Percentiles rank a stretch among this genome's conserved stretches.
These are phyloP conservation scores for Colletotrichum tabaci DNA, from an alignment of 2,329 filamentous ascomycete genomes.

Conservation along the genomic window DNA sequence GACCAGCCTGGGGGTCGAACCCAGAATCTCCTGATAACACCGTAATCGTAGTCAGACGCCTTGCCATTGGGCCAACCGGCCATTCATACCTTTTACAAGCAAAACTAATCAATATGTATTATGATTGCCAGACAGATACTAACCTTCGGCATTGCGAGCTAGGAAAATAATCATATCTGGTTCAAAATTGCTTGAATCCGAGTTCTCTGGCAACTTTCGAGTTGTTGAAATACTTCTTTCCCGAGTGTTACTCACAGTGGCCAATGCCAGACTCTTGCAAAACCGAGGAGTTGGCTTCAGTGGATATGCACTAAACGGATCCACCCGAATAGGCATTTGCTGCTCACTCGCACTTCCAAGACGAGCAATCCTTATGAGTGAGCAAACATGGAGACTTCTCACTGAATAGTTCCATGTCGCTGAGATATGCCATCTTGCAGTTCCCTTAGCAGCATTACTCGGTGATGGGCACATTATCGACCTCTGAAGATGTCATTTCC, in stretches of 20 bases:
- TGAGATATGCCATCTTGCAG: constrained; percentile 16
- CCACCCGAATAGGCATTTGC: constrained; percentile 4
- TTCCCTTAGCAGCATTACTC: not conserved
- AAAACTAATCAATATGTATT: not conserved
- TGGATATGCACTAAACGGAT: constrained; percentile 38
- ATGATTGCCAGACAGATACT: no score
- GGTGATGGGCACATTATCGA: constrained; percentile 36
- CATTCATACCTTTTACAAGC: constrained; percentile 1
- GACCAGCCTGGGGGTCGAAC: constrained; percentile 43
- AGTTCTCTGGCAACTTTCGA: not conserved
- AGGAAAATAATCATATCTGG: no score
- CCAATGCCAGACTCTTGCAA: not conserved
- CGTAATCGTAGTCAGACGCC: constrained; percentile 60
- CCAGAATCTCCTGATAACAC: constrained; percentile 40
- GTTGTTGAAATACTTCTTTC: not conserved
- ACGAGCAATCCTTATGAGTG: constrained; percentile 4
- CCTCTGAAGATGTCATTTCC: constrained; percentile 59
- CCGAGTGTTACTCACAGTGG: not conserved
- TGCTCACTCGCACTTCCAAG: not conserved
- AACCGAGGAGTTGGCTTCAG: not conserved
- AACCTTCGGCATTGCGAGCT: no score
- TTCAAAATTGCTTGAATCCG: not conserved
- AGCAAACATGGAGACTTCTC: constrained; percentile 1
- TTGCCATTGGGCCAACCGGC: constrained; percentile 56
- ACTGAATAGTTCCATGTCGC: not conserved